phyloP scores from a whole-genome alignment of 768 basidiomycete genomes.

The Neoboletus brunneissimus region DNA sequence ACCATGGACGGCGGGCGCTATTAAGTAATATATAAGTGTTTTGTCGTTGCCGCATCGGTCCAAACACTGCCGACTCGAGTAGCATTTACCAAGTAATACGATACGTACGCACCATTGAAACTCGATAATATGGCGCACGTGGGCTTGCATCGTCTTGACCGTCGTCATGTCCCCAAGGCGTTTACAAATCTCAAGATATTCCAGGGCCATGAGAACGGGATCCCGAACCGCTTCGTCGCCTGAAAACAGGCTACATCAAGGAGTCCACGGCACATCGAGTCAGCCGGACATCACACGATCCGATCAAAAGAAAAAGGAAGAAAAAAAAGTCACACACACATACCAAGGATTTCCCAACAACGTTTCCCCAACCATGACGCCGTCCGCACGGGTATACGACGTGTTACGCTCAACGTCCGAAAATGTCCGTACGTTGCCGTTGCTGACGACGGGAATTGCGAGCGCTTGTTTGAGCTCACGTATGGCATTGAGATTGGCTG shows the following conservation, averaged over 20 bases:
- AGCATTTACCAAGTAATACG: neutral
- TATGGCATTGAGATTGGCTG: conserved; percentile 64
- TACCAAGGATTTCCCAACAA: conserved; percentile 74
- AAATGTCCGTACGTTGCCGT: conserved; percentile 71
- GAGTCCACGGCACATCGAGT: neutral
- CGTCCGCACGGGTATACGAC: conserved; percentile 59
- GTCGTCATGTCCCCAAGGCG: conserved; percentile 49
- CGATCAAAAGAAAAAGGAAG: neutral
- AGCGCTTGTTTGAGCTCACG: conserved; percentile 51
- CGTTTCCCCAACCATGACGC: conserved; percentile 81
- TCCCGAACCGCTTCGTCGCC: conserved; percentile 48
- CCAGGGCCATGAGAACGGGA: conserved; percentile 63
- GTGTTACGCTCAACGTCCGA: conserved; percentile 55
- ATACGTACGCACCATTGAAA: conserved; percentile 63
- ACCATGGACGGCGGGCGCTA: conserved; percentile 53
- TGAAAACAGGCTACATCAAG: conserved; percentile 51
- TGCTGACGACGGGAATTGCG: conserved; percentile 63
- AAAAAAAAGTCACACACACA: conserved; percentile 22
- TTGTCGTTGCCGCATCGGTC: neutral
- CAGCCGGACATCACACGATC: neutral
- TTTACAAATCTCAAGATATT: conserved; percentile 64
- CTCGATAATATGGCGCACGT: conserved; percentile 66
- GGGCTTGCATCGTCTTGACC: conserved; percentile 52
- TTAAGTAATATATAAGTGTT: neutral
- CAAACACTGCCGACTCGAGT: neutral